Base-by-base conservation (phyloP, 441 rosid species). In the Populus hybrid region DNA sequence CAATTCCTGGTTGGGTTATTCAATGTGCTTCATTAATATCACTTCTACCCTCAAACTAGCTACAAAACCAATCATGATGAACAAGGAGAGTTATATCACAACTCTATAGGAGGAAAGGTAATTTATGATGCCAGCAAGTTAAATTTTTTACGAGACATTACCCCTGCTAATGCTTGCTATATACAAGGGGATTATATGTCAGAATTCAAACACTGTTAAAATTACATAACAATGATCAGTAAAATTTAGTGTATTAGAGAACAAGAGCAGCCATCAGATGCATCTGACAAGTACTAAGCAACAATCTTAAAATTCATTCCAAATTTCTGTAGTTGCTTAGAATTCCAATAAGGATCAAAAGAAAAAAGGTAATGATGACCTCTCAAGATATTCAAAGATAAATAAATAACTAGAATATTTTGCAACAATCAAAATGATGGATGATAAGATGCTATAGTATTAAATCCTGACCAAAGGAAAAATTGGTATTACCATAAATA, bases 401-500 rank as follows among this genome's bases (percentile, higher is more conserved):
- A 66, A 65, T 18, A 66, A 12, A n/a, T 28, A 24, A 24, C 24
- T 9, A 26, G 46, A 34, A 50, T 69, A 75, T 6, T n/a, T 50
- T 24, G 53, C 71, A 6, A 19, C 36, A 18, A 68, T 68, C 11
- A 68, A 35, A 68, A 68, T 28, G 46, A 8, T 30, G 7, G 14
- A 67, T 18, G 12, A 66, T 50, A 69, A 72, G 30, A 67, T 67
- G 64, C 28, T 30, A 65, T 30, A 65, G 64, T 8, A 75, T 38
- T 64, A 80, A 40, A 35, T 59, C 69, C 32, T 75, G 76, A 73
- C 36, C 5, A 79, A 53, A 38, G 26, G 34, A 69, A 32, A 28
- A 59, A 57, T 71, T 74, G 30, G 28, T 81, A 53, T 87, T 89
- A 97, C 99, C 98, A 92, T 91, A 82, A 97, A 97, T 72, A 97